Percentiles rank a stretch among this genome's conserved stretches.
These are phyloP conservation scores for Hortaea sp. DNA, from an alignment of 2,329 filamentous ascomycete species.

Conservation along the genomic window DNA sequence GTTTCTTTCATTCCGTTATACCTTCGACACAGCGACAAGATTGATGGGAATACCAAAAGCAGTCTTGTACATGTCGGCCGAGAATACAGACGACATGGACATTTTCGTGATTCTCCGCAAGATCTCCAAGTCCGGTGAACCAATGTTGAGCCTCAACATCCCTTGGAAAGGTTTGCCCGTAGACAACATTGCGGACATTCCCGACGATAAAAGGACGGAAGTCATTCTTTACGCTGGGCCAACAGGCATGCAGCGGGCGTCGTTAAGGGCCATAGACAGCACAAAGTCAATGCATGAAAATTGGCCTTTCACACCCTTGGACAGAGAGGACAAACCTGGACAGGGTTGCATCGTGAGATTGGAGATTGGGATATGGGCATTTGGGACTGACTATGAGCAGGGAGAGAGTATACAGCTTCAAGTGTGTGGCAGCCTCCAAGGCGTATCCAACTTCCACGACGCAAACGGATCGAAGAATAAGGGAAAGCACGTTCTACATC, in stretches of 20 bases:
- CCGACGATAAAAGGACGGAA: conserved; percentile 22
- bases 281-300: conserved; percentile 1
- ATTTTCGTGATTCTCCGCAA: conserved; percentile 13
- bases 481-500: neutral
- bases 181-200: conserved; percentile 31
- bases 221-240: conserved; percentile 9
- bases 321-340: conserved; percentile 29
- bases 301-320: conserved; percentile 10
- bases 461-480: neutral
- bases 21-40: conserved; percentile 29
- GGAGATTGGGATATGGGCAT: conserved; percentile 40
- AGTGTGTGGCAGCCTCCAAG: neutral
- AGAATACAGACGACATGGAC: conserved; percentile 12
- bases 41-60: conserved; percentile 41
- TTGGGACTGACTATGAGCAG: conserved; percentile 37
- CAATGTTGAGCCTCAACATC: conserved; percentile 10
- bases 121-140: conserved; percentile 8
- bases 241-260: conserved; percentile 9
- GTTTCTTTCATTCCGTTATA: conserved; percentile 13
- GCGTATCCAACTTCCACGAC: no score
- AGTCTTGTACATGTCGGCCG: conserved; percentile 31
- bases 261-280: conserved; percentile 7
- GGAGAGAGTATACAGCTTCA: conserved; percentile 24
- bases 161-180: conserved; percentile 9
- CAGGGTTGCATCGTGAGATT: conserved; percentile 35